Base-by-base conservation (phyloP, 768 basidiomycete genomes). In the Cystofilobasidium capitatum region DNA sequence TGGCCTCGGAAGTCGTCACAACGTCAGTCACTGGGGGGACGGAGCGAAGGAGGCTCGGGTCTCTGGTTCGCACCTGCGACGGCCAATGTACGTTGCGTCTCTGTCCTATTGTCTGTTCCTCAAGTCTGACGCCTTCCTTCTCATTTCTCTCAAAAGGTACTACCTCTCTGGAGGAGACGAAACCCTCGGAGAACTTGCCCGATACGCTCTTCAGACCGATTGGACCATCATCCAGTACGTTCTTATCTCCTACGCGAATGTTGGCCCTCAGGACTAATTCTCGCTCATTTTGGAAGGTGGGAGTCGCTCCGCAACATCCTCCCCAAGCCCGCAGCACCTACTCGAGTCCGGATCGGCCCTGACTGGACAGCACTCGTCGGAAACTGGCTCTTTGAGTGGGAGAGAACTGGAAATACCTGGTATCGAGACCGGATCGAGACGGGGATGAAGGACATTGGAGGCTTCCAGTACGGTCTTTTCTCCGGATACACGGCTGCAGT, bases 41-140 rank as follows among this genome's bases (percentile, higher is more conserved):
- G 62, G 62, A 2, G 62, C 62, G 3, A 64, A 64, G 35, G 62
- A 64, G 47, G 45, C 62, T 20, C 26, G 62, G 26, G 62, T 64
- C 12, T 35, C 39, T 3, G 62, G 62, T 22, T 33, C 31, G 4
- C 49, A 54, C 35, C 51, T 64, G 29, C 40, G 44, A 33, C 31
- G 62, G 6, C 62, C 62, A 0, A 64, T 64, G 62, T 45, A n/a
- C 17, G 44, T 45, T n/a, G n/a, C n/a, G n/a, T n/a, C n/a, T n/a
- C n/a, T n/a, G n/a, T n/a, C n/a, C n/a, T n/a, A n/a, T n/a, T n/a
- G n/a, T n/a, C n/a, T n/a, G n/a, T n/a, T n/a, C n/a, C n/a, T n/a
- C n/a, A n/a, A n/a, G n/a, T n/a, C n/a, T n/a, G n/a, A n/a, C 44
- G 17, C 44, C 8, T 45, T 20, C 14, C 44, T 45, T 45, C 44